Conservation (phyloP, 768 basidiomycete species). For the Boletus vinaceobasis region DNA sequence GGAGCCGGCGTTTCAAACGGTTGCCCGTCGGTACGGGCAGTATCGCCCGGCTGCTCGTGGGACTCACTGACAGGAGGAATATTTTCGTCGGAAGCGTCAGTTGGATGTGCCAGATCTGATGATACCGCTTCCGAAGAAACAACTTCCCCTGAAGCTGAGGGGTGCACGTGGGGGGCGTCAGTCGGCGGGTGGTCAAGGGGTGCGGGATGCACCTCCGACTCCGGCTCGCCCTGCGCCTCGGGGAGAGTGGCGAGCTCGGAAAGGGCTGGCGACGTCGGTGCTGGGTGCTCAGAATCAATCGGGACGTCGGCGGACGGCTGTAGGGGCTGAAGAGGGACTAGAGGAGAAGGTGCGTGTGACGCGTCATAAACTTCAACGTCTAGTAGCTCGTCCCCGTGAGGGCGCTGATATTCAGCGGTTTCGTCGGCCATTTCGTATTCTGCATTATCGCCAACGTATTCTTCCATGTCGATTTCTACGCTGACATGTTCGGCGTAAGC, state of each 20-base stretch:
- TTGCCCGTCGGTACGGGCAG: constrained; percentile 1
- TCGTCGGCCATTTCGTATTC: constrained; percentile 48
- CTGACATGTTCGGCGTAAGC: constrained; percentile 35
- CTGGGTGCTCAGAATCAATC: constrained; percentile 15
- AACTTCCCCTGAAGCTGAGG: constrained; percentile 5
- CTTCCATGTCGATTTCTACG: constrained; percentile 68
- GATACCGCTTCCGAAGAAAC: constrained; percentile 5
- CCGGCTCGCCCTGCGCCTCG: constrained; percentile 4
- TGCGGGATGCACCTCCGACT: constrained; percentile 7
- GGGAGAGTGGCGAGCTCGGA: constrained; percentile 8
- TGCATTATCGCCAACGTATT: constrained; percentile 41
- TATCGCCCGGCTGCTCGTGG: constrained; percentile 12
- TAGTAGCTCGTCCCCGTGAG: constrained; percentile 26
- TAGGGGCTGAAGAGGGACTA: constrained; percentile 11
- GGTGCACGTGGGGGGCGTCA: constrained; percentile 18
- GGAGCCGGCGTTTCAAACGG: constrained; percentile 4
- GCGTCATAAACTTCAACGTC: constrained; percentile 43
- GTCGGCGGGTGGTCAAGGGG: constrained; percentile 16
- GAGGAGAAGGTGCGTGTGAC: constrained; percentile 33
- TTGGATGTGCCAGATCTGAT: constrained; percentile 4
- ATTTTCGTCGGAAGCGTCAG: constrained; percentile 5
- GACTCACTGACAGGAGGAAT: constrained; percentile 18
- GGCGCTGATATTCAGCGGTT: constrained; percentile 25
- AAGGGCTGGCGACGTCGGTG: background rate
- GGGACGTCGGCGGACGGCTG: constrained; percentile 14